Evolutionary conservation across 2,329 filamentous ascomycete genomes (phyloP).

Genomic region (Thielaviopsis punctulata): DNA sequence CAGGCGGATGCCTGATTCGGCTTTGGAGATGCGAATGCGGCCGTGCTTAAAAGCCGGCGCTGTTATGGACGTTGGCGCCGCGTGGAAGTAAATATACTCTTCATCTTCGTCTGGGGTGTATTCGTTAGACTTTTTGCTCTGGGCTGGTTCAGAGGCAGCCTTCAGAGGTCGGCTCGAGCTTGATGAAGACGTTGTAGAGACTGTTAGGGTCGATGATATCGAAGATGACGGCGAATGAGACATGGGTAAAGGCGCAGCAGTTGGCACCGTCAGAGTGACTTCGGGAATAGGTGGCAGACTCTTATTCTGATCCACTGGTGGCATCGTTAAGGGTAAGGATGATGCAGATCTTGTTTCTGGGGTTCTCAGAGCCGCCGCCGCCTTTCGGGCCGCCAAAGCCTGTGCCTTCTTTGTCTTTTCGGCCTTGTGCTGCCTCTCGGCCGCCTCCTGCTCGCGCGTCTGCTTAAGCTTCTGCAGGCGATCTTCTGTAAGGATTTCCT

Average conservation of each 20-base stretch:
- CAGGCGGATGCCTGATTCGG: constrained; percentile 20
- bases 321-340: constrained; percentile 3
- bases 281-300: constrained; percentile 27
- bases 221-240: constrained; percentile 7
- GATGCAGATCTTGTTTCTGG: constrained; percentile 15
- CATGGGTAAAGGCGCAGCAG: background rate
- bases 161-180: background rate
- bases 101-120: constrained; percentile 21
- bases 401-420: constrained; percentile 14
- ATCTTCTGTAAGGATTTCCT: constrained; percentile 40
- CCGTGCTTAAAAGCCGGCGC: constrained; percentile 36
- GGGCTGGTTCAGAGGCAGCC: background rate
- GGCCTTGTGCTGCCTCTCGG: background rate
- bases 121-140: background rate
- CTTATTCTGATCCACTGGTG: constrained; percentile 13
- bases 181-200: background rate
- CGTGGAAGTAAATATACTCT: constrained; percentile 30
- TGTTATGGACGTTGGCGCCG: constrained; percentile 31
- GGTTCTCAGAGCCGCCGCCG: background rate
- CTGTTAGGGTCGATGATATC: constrained; percentile 5
- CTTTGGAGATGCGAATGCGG: constrained; percentile 33
- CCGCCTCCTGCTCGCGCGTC: constrained; percentile 18
- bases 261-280: constrained; percentile 16
- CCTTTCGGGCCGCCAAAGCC: constrained; percentile 15
- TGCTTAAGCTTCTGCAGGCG: constrained; percentile 30